phyloP scores from a whole-genome alignment of 2,329 filamentous ascomycete species.

The Rutstroemia sp. region DNA sequence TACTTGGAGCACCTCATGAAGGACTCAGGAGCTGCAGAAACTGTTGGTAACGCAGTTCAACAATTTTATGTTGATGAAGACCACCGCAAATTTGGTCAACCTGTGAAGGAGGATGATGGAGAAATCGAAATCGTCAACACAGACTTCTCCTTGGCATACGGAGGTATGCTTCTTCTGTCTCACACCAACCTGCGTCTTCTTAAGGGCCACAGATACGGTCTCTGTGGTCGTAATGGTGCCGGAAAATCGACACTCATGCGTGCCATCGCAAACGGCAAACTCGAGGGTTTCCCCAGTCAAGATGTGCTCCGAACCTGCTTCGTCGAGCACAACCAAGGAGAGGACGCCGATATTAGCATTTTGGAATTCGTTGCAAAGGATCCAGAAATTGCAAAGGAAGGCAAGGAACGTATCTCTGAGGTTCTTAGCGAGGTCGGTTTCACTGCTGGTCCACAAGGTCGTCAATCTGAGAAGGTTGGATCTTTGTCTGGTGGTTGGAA shows the following conservation, averaged over 20 bases:
- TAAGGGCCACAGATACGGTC: constrained; percentile 94
- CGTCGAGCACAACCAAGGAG: constrained; percentile 98
- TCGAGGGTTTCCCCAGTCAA: constrained; percentile 91
- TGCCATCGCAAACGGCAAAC: constrained; percentile 88
- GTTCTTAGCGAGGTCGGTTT: constrained; percentile 93
- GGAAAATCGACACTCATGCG: constrained; percentile 99
- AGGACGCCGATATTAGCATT: constrained; percentile 94
- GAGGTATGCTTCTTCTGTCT: constrained; percentile 91
- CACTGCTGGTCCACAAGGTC: constrained; percentile 78
- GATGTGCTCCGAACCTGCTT: constrained; percentile 94
- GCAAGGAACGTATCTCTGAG: constrained; percentile 69
- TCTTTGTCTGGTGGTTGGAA: constrained; percentile 98
- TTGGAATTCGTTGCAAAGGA: constrained; percentile 89
- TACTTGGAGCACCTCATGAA: constrained; percentile 70
- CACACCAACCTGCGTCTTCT: constrained; percentile 92
- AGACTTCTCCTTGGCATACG: constrained; percentile 94
- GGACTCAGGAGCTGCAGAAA: constrained; percentile 49
- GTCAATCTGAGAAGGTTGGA: constrained; percentile 83
- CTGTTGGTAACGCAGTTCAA: constrained; percentile 67
- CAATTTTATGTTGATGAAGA: constrained; percentile 77
- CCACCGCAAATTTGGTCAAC: constrained; percentile 75
- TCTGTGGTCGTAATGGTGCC: constrained; percentile 93
- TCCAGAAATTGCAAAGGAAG: constrained; percentile 73
- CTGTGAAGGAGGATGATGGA: constrained; percentile 80
- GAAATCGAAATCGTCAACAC: constrained; percentile 97